phyloP scores from a whole-genome alignment of 2,329 filamentous ascomycete genomes.

The Clonostachys rhizophaga region DNA sequence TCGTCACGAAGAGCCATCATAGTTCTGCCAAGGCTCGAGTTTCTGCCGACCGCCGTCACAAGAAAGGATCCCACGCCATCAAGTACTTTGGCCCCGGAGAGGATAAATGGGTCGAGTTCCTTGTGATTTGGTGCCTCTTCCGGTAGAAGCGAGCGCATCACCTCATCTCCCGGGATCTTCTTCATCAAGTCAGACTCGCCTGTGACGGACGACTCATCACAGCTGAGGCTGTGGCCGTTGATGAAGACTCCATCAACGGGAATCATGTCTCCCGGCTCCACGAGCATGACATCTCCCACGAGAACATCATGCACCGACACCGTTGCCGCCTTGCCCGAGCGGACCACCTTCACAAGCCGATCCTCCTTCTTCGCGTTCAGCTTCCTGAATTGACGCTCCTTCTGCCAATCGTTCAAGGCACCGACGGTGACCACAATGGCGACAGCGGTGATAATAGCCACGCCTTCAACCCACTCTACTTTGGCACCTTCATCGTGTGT shows the following conservation, averaged over 20 bases:
- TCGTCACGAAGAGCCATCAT: conserved; percentile 71
- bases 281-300: conserved; percentile 68
- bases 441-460: no score
- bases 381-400: no score
- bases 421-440: no score
- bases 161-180: conserved; percentile 56
- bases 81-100: conserved; percentile 68
- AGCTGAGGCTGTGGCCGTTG: conserved; percentile 54
- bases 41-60: conserved; percentile 64
- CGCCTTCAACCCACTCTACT: no score
- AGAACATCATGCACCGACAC: conserved; percentile 68
- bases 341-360: conserved; percentile 57
- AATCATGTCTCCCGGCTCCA: conserved; percentile 64
- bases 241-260: conserved; percentile 61
- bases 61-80: conserved; percentile 69
- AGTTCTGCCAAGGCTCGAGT: conserved; percentile 68
- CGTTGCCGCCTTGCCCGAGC: conserved; percentile 67
- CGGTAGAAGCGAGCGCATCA: no score
- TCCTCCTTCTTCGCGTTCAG: no score
- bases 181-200: conserved; percentile 57
- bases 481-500: no score
- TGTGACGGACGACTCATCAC: conserved; percentile 66
- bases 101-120: conserved; percentile 46
- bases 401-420: no score
- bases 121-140: no score